These are phyloP conservation scores for Cudoniella acicularis DNA, from an alignment of 495 filamentous ascomycete species.

Conservation along the genomic window DNA sequence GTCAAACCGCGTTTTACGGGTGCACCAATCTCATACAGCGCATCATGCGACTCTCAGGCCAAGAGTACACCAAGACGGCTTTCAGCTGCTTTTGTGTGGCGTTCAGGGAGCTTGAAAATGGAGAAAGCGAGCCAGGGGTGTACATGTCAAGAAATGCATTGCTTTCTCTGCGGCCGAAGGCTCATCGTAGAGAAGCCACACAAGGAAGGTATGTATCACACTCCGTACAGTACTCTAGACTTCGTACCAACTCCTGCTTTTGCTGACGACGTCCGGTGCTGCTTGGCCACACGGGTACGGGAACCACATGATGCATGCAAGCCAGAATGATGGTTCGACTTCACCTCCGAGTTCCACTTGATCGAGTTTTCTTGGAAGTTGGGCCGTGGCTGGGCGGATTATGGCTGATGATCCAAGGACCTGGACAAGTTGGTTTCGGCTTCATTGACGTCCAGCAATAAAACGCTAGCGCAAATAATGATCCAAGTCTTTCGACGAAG, in stretches of 20 bases:
- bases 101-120: not conserved
- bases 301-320: too few species aligned
- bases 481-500: too few species aligned
- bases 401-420: not conserved
- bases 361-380: too few species aligned
- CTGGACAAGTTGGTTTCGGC: slow-evolving; percentile 4
- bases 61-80: not conserved
- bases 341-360: too few species aligned
- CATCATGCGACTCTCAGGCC: slow-evolving; percentile 1
- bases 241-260: too few species aligned
- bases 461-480: not conserved
- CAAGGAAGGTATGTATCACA: not conserved
- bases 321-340: not conserved
- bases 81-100: slow-evolving; percentile 9
- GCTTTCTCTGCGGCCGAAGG: not conserved
- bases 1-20: not conserved
- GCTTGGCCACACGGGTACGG: too few species aligned
- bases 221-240: too few species aligned
- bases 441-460: slow-evolving; percentile 1
- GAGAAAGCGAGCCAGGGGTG: not conserved
- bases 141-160: not conserved
- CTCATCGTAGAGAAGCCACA: slow-evolving; percentile 5
- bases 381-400: too few species aligned
- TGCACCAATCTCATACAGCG: slow-evolving; percentile 2
- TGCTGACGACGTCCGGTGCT: too few species aligned